A percentile compares a stretch with the other conserved stretches of the same genome.
Evolutionary conservation across 2,329 filamentous ascomycete species (phyloP).

Genomic region (Sporothrix protearum): DNA sequence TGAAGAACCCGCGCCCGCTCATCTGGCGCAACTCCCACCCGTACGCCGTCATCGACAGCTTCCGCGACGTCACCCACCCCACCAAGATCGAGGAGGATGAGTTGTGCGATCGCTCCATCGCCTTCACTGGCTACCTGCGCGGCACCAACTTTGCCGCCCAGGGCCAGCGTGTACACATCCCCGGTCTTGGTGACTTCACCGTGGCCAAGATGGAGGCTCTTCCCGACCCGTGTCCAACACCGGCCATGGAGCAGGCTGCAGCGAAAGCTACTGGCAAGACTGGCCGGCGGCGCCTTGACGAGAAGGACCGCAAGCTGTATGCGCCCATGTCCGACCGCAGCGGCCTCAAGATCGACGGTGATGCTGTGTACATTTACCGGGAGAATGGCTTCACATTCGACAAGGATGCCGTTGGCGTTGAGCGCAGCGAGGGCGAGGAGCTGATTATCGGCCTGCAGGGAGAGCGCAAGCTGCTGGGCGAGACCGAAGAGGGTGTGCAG

Average conservation of each 20-base stretch:
- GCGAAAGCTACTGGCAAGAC: slow-evolving; percentile 82
- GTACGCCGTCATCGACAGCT: slow-evolving; percentile 88
- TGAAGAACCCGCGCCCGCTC: slow-evolving; percentile 97
- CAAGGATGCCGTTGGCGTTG: slow-evolving; percentile 60
- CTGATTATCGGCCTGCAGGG: slow-evolving; percentile 86
- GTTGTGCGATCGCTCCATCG: slow-evolving; percentile 86
- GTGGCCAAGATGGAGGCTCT: slow-evolving; percentile 80
- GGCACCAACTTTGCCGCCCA: slow-evolving; percentile 90
- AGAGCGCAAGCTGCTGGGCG: slow-evolving; percentile 75
- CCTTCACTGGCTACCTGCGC: slow-evolving; percentile 87
- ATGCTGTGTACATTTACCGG: slow-evolving; percentile 83
- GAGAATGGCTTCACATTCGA: slow-evolving; percentile 74
- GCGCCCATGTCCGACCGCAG: slow-evolving; percentile 98
- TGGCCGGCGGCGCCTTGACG: slow-evolving; percentile 70
- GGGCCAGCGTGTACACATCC: slow-evolving; percentile 84
- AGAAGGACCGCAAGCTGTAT: slow-evolving; percentile 95
- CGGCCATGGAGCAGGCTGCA: slow-evolving; percentile 80
- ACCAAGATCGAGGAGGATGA: slow-evolving; percentile 83
- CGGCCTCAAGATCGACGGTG: slow-evolving; percentile 91
- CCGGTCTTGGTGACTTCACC: slow-evolving; percentile 84
- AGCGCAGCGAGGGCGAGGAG: slow-evolving; percentile 91
- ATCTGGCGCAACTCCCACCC: slow-evolving; percentile 96
- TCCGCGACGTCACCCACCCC: slow-evolving; percentile 91
- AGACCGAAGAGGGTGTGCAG: slow-evolving; percentile 76
- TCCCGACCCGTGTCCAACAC: slow-evolving; percentile 93